Base-by-base conservation (phyloP, 208 protist genomes). In the Trypanosoma mega region DNA sequence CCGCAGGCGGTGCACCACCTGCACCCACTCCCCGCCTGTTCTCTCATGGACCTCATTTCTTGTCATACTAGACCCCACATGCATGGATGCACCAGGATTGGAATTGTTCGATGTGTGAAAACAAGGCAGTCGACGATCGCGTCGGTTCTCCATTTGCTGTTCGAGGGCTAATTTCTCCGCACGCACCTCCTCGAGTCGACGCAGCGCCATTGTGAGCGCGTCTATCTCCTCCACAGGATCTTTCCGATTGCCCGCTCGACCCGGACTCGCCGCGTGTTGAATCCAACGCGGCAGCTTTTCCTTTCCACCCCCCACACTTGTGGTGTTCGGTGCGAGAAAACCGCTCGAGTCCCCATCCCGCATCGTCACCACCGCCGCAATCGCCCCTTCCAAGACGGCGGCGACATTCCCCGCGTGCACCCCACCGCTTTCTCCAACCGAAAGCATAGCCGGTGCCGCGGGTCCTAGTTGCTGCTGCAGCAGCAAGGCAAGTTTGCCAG, bases 141-240 rank as follows among this genome's bases (percentile, higher is more conserved):
- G 46, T 48, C 6, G 8, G 11, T 56, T 36, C 47, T 64, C 47
- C 6, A 56, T 31, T 45, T 20, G 34, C 16, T 36, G 29, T 31
- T 55, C 58, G 18, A 64, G 34, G 16, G 23, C 23, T 24, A 64
- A 14, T 27, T 64, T 64, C 9, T 64, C 58, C n/a, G 47, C 48
- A 18, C 58, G 58, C 46, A 56, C 46, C 48, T 64, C 58, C 36
- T 64, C 47, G 23, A 64, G 58, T 0, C 48, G 58, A 20, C 58
- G 58, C 24, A 64, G 31, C 47, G 37, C 58, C 48, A 56, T 56
- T 26, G 48, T 56, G 23, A 64, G 14, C 1, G 37, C 34, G 45
- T 64, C 58, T 31, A 7, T 33, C 8, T 20, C 33, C 21, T 3
- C 2, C 26, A 39, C 31, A 26, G 20, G 3, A 51, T 16, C 33